Evolutionary conservation across 2,329 filamentous ascomycete genomes (phyloP), one percentile per base, ranked within the genome.

Genomic region (Pleurostoma richardsiae): DNA sequence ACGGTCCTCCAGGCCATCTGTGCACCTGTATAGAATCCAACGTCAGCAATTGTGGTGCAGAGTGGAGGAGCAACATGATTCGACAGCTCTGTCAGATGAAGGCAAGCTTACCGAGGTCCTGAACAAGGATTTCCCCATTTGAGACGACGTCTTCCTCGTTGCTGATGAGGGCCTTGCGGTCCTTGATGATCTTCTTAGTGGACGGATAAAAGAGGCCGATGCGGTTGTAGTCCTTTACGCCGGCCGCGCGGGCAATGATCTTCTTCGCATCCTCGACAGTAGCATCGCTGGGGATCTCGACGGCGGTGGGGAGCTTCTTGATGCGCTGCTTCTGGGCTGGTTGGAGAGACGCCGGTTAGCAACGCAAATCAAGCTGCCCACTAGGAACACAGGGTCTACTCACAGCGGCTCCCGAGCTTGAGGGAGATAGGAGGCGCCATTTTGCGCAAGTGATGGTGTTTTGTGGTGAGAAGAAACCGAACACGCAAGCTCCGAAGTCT

Each of bases 1-100:
- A 97, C 92, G 50, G 89, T 94, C 54, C 83, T 85, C 94, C 94
- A 99, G 52, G 82, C 83, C 47, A 96, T 86, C 68, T 99, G 94
- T 42, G 85, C 81, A 11, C 94, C 90, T 95, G 49, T 33, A 27
- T 30, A 28, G 33, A n/a, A 39, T 19, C 19, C 19, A 19, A 10
- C 27, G 31, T 42, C 27, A 45, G 40, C 36, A n/a, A 38, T 11
- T 4, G n/a, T n/a, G 40, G 8, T n/a, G 26, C n/a, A 3, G 27
- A 10, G 4, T 33, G n/a, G 39, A 33, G 28, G n/a, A 39, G 31
- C 6, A n/a, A 36, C 11, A 10, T 40, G n/a, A 27, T 8, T 27
- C 39, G 28, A 27, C 10, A 27, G 10, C 29, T 4, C 3, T 30
- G 30, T 28, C 29, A 60, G 19, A 19, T 19, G 19, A 19, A 19